phyloP scores from a whole-genome alignment of 2,329 filamentous ascomycete genomes.

The Monosporascus sp. region DNA sequence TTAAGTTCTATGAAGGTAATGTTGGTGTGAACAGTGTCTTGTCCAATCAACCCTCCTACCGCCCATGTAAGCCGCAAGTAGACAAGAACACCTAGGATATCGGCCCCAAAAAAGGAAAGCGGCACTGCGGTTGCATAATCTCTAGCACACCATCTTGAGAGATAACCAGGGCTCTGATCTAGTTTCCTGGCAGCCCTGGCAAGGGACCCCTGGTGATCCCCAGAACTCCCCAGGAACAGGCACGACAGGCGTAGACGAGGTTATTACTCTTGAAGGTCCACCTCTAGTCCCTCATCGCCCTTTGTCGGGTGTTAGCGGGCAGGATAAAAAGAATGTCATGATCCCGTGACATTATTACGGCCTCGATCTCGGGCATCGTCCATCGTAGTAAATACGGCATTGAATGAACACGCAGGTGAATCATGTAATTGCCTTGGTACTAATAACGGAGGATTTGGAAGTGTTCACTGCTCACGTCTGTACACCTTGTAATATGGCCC shows the following conservation, averaged over 20 bases:
- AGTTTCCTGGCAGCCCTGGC: not conserved
- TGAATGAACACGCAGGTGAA: no score
- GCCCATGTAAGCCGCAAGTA: not conserved
- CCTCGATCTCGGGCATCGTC: slow-evolving; percentile 8
- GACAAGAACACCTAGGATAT: not conserved
- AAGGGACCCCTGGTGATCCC: not conserved
- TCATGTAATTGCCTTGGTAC: slow-evolving; percentile 8
- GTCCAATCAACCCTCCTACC: not conserved
- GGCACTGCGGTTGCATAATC: not conserved
- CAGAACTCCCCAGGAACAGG: not conserved
- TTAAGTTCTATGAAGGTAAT: not conserved
- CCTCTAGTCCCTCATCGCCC: no score
- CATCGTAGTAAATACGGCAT: slow-evolving; percentile 12
- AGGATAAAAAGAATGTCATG: no score
- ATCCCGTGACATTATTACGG: not conserved
- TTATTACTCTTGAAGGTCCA: no score
- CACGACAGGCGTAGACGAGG: no score
- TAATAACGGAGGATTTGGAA: slow-evolving; percentile 7
- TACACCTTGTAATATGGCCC: no score
- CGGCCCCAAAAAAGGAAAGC: not conserved
- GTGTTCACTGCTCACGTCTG: not conserved
- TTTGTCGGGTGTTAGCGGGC: no score
- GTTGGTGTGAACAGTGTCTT: not conserved
- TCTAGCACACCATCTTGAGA: not conserved
- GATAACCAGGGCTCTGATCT: not conserved